These are phyloP conservation scores for Endocalyx cinctus DNA, from an alignment of 2,329 filamentous ascomycete species.

Conservation along the genomic window DNA sequence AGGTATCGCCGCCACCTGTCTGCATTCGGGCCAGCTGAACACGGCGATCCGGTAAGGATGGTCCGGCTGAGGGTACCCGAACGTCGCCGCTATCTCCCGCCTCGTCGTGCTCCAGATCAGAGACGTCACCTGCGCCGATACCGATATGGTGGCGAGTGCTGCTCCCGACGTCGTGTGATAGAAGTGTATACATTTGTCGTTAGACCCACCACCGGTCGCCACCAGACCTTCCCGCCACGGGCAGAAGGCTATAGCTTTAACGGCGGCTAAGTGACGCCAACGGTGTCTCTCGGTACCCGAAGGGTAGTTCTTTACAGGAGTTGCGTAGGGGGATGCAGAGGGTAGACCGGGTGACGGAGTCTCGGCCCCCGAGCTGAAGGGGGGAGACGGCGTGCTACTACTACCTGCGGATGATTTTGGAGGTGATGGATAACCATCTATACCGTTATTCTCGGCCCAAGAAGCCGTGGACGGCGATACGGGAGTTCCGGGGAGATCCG, in stretches of 20 bases:
- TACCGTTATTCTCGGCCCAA: background rate
- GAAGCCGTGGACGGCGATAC: background rate
- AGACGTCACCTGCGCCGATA: slow-evolving; percentile 88
- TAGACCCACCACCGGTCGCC: slow-evolving; percentile 87
- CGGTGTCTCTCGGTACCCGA: slow-evolving; percentile 61
- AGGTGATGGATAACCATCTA: background rate
- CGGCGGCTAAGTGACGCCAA: slow-evolving; percentile 78
- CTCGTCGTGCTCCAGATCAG: slow-evolving; percentile 84
- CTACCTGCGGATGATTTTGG: too few relatives aligned
- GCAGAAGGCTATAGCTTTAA: slow-evolving; percentile 96
- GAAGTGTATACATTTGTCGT: slow-evolving; percentile 94
- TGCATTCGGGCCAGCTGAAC: slow-evolving; percentile 91
- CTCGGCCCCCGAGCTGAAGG: background rate
- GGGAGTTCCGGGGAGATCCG: background rate
- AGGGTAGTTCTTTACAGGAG: slow-evolving; percentile 41
- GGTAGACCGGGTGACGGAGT: background rate
- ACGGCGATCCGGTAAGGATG: slow-evolving; percentile 87
- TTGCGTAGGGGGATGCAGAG: background rate
- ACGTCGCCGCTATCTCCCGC: slow-evolving; percentile 86
- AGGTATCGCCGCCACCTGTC: slow-evolving; percentile 77
- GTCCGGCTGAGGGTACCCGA: slow-evolving; percentile 87
- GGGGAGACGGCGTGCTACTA: too few relatives aligned
- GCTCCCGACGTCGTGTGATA: slow-evolving; percentile 83
- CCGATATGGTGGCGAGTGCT: slow-evolving; percentile 82
- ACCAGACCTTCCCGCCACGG: slow-evolving; percentile 86